Evolutionary conservation across 1,139 yeast species (phyloP).

Genomic region (Saccharomyces hybrid): DNA sequence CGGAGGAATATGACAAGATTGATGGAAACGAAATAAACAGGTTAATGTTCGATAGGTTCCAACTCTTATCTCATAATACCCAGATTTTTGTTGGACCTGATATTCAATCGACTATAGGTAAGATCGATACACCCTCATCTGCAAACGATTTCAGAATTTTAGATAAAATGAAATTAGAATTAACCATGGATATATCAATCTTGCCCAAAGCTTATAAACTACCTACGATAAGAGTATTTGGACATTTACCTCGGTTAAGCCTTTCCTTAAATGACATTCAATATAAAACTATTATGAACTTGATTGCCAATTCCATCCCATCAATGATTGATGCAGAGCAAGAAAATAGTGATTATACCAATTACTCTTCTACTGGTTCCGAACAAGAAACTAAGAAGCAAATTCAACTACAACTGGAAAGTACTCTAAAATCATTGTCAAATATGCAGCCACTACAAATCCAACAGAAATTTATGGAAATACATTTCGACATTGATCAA

Average conservation of each 20-base stretch:
- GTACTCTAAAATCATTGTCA: constrained; percentile 12
- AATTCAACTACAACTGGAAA: constrained; percentile 17
- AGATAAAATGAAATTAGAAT: constrained; percentile 66
- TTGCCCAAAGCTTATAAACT: constrained; percentile 71
- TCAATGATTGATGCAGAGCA: constrained; percentile 37
- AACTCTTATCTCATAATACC: constrained; percentile 71
- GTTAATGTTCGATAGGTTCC: constrained; percentile 84
- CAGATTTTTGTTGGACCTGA: constrained; percentile 83
- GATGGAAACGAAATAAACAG: constrained; percentile 69
- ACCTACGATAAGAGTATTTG: constrained; percentile 66
- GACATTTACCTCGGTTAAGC: constrained; percentile 66
- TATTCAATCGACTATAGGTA: constrained; percentile 66
- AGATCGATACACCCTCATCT: constrained; percentile 44
- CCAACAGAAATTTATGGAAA: constrained; percentile 61
- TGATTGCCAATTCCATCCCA: constrained; percentile 67
- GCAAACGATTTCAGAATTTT: constrained; percentile 44
- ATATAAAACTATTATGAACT: constrained; percentile 76
- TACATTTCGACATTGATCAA: constrained; percentile 57
- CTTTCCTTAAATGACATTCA: constrained; percentile 81
- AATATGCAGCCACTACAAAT: constrained; percentile 22
- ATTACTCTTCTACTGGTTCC: constrained; percentile 10
- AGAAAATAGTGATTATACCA: constrained; percentile 5
- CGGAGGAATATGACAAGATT: constrained; percentile 53
- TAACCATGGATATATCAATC: constrained; percentile 73
- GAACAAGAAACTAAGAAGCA: constrained; percentile 24